phyloP scores from a whole-genome alignment of 768 basidiomycete species.

The Russula vinacea region DNA sequence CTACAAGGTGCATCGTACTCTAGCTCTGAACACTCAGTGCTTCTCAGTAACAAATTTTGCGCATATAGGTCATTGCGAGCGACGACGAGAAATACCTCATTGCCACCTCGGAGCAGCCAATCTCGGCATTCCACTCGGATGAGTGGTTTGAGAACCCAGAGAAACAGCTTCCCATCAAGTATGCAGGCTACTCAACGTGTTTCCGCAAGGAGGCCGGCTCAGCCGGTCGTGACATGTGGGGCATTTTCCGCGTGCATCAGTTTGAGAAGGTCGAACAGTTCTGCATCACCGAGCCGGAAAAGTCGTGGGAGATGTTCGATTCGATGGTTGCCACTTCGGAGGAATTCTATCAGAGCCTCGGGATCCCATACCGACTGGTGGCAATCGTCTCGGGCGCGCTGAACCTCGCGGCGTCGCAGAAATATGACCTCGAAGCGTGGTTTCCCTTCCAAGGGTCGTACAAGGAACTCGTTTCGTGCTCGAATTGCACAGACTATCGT shows the following conservation, averaged over 20 bases:
- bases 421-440: conserved; percentile 98
- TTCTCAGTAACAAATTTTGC: neutral
- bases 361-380: conserved; percentile 87
- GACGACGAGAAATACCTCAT: conserved; percentile 99
- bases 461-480: conserved; percentile 97
- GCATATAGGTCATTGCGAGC: conserved; percentile 67
- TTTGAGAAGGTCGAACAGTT: conserved; percentile 99
- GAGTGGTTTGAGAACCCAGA: conserved; percentile 97
- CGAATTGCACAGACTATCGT: conserved; percentile 99
- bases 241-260: conserved; percentile 99
- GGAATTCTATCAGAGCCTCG: conserved; percentile 94
- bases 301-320: conserved; percentile 93
- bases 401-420: conserved; percentile 95
- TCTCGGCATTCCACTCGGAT: conserved; percentile 91
- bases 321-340: conserved; percentile 86
- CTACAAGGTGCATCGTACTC: conserved; percentile 70
- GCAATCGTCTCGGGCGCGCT: conserved; percentile 94
- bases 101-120: conserved; percentile 97
- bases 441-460: conserved; percentile 96
- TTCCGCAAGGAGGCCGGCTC: conserved; percentile 99
- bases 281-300: conserved; percentile 88
- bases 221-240: conserved; percentile 98
- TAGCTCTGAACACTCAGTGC: neutral
- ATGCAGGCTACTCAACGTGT: conserved; percentile 88
- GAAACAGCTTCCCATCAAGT: conserved; percentile 87